phyloP scores from a whole-genome alignment of 345 rosid genomes.

The Hypericum androsaemum region DNA sequence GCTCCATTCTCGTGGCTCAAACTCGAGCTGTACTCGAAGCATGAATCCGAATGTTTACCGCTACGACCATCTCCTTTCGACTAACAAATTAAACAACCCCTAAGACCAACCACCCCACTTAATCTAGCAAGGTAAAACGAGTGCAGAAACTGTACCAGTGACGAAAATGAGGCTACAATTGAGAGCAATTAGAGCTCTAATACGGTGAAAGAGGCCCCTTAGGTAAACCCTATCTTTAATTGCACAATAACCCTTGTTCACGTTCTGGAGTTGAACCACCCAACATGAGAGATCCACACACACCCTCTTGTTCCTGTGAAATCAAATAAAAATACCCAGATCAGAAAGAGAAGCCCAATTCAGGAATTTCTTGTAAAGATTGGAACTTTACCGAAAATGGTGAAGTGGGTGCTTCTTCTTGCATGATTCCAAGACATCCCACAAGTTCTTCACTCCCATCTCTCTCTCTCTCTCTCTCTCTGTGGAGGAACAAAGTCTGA shows the following conservation, averaged over 20 bases:
- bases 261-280: conserved; percentile 79
- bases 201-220: conserved; percentile 68
- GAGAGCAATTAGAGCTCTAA: conserved; percentile 81
- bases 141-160: conserved; percentile 31
- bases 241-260: conserved; percentile 48
- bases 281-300: conserved; percentile 95
- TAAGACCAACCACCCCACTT: not conserved
- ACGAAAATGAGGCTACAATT: conserved; percentile 74
- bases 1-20: no score
- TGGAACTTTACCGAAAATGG: conserved; percentile 50
- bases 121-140: not conserved
- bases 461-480: not conserved
- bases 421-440: conserved; percentile 88
- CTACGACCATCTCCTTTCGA: no score
- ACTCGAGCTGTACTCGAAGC: no score
- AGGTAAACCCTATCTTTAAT: conserved; percentile 51
- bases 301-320: conserved; percentile 67
- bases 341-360: no score
- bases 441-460: conserved; percentile 85
- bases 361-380: no score
- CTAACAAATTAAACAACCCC: no score
- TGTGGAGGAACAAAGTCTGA: not conserved
- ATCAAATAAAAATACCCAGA: not conserved
- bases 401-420: conserved; percentile 78
- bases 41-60: no score